Evolutionary conservation across 257 asterid genomes (phyloP).

Genomic region (Penstemon newberryi): DNA sequence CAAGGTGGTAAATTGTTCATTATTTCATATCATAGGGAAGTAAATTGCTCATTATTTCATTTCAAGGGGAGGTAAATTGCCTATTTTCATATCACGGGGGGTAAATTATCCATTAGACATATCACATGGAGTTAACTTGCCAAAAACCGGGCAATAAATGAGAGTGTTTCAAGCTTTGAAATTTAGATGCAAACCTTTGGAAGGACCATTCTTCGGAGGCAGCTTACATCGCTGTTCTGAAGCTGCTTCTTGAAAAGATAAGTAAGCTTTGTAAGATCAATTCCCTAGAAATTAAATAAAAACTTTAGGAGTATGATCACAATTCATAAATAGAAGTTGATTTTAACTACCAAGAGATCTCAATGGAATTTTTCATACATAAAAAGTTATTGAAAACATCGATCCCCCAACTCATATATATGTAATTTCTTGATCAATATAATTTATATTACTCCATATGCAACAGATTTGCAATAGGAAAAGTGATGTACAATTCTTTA

Average conservation of each 20-base stretch:
- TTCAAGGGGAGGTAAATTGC: too few relatives aligned
- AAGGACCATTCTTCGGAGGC: conserved; percentile 50
- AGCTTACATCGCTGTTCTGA: conserved; percentile 50
- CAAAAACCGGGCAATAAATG: neutral
- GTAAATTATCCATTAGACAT: too few relatives aligned
- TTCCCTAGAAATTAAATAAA: conserved; percentile 28
- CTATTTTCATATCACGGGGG: too few relatives aligned
- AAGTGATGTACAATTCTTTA: too few relatives aligned
- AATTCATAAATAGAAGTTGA: neutral
- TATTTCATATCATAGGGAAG: too few relatives aligned
- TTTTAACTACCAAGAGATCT: neutral
- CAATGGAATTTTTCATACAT: neutral
- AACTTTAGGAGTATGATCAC: conserved; percentile 10
- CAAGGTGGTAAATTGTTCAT: too few relatives aligned
- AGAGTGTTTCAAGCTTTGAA: neutral
- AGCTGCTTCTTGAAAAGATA: conserved; percentile 62
- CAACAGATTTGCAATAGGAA: too few relatives aligned
- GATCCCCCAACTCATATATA: too few relatives aligned
- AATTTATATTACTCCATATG: too few relatives aligned
- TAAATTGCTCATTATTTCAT: too few relatives aligned
- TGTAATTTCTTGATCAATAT: too few relatives aligned
- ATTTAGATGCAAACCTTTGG: conserved; percentile 44
- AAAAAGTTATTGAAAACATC: too few relatives aligned
- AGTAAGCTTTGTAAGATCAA: conserved; percentile 36
- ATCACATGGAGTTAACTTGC: neutral